Evolutionary conservation across 352 stramenopile species (phyloP).

Genomic region (Globisporangium nagaii): DNA sequence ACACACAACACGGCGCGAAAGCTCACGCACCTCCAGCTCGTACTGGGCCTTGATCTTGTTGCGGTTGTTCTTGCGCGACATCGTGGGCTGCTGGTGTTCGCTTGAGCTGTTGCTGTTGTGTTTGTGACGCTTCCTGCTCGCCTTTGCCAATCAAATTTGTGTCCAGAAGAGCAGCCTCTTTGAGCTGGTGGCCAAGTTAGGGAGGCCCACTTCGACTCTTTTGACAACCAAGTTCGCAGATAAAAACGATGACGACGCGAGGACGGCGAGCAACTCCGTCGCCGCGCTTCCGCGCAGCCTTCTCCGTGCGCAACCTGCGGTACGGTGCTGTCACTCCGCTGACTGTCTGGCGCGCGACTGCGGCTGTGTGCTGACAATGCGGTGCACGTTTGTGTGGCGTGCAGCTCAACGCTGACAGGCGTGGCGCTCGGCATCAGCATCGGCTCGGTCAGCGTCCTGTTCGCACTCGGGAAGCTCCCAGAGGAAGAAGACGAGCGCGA

Average conservation of each 20-base stretch:
- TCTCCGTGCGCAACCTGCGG: conserved; percentile 9
- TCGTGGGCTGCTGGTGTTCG: conserved; percentile 9
- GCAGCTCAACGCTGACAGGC: conserved; percentile 31
- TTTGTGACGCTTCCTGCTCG: conserved; percentile 7
- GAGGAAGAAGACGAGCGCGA: neutral
- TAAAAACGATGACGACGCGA: neutral
- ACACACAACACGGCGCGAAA: neutral
- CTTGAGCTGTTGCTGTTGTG: neutral
- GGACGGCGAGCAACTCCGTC: neutral
- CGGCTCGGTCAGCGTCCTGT: conserved; percentile 35
- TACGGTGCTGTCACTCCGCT: neutral
- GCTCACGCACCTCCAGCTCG: conserved; percentile 48
- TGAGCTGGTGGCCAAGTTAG: neutral
- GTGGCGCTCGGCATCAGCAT: conserved; percentile 50
- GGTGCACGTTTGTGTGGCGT: neutral
- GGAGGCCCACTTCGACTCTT: too few relatives aligned
- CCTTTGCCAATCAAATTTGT: neutral
- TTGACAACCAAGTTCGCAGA: neutral
- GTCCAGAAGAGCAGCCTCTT: neutral
- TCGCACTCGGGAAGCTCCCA: conserved; percentile 28
- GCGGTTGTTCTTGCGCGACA: conserved; percentile 81
- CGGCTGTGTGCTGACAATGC: neutral
- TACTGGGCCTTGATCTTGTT: conserved; percentile 79
- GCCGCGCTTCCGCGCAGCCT: conserved; percentile 9
- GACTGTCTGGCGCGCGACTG: neutral